phyloP scores from a whole-genome alignment of 2,329 filamentous ascomycete species.

The Trichoderma arundinaceum region DNA sequence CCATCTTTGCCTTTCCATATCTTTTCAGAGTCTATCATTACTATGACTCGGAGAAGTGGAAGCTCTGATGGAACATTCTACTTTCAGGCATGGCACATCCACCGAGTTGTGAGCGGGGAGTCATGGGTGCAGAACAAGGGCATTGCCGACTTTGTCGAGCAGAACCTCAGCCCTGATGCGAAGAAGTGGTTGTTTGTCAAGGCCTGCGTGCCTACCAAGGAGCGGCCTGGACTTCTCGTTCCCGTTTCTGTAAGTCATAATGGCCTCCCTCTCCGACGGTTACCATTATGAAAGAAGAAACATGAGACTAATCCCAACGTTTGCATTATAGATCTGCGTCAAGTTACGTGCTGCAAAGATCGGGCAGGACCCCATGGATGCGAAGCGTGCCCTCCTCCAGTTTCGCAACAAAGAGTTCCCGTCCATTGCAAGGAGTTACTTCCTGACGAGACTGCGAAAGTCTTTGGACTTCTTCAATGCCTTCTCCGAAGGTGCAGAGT shows the following conservation, averaged over 20 bases:
- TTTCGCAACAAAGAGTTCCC: constrained; percentile 31
- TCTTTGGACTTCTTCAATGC: constrained; percentile 31
- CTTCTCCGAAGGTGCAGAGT: constrained; percentile 26
- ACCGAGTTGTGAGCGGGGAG: constrained; percentile 28
- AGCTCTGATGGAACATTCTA: constrained; percentile 31
- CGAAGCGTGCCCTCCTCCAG: constrained; percentile 21
- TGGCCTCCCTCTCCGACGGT: neutral
- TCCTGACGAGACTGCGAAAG: constrained; percentile 22
- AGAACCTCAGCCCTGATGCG: constrained; percentile 20
- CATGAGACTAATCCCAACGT: neutral
- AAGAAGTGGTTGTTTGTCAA: constrained; percentile 31
- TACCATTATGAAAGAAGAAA: neutral
- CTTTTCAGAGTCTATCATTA: constrained; percentile 5
- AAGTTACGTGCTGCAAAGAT: constrained; percentile 28
- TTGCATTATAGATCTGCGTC: constrained; percentile 21
- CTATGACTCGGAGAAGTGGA: constrained; percentile 28
- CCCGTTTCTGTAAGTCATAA: constrained; percentile 29
- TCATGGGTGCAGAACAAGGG: constrained; percentile 30
- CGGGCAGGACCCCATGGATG: constrained; percentile 28
- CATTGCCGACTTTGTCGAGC: constrained; percentile 32
- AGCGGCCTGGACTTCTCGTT: constrained; percentile 22
- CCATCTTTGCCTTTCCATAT: neutral
- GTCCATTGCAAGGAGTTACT: constrained; percentile 26
- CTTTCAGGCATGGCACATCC: constrained; percentile 31
- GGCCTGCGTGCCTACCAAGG: constrained; percentile 30